Base-by-base conservation (phyloP, 179 eudicot genomes). In the Sideroxylon spinosum region DNA sequence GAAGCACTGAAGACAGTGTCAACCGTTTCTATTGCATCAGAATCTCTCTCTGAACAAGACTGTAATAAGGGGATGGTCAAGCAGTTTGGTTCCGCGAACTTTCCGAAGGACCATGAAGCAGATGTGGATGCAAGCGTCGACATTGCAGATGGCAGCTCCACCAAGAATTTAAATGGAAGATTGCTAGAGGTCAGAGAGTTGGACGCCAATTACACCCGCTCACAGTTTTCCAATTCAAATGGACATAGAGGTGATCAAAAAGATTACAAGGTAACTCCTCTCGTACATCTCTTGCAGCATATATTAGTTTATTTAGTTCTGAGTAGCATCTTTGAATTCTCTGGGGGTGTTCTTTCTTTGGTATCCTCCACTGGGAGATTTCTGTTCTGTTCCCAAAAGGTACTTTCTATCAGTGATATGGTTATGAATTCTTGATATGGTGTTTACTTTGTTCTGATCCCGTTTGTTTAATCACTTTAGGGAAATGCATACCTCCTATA, bases 1-100 rank as follows among this genome's bases (percentile, higher is more conserved):
- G 56, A 63, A 75, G 57, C 68, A 75, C 68, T 25, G 55, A 37
- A 17, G 68, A 29, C 37, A n/a, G 55, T 9, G 55, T 37, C 68
- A 8, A 44, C 55, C 68, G 29, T 75, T 75, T 75, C 56, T 0
- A 61, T 37, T 59, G 28, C 68, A 0, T 44, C 20, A 14, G 56
- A 44, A 22, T 59, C 52, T 75, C 4, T 22, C 37, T 29, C 62
- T 26, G 48, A 72, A 53, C 75, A 28, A 8, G 26, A 63, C 67
- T 23, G 67, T 29, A 25, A 2, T 22, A 63, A 63, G 29, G 70
- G 14, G 4, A 46, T 14, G 16, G 20, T 55, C 50, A 20, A 73
- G 64, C 49, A 57, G 20, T 55, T 28, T 57, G 77, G 19, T 75
- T 74, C 77, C 7, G 14, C 0, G 23, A 68, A 44, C 13, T 19